Conservation (phyloP, 768 basidiomycete species). For the Psilocybe sp. region DNA sequence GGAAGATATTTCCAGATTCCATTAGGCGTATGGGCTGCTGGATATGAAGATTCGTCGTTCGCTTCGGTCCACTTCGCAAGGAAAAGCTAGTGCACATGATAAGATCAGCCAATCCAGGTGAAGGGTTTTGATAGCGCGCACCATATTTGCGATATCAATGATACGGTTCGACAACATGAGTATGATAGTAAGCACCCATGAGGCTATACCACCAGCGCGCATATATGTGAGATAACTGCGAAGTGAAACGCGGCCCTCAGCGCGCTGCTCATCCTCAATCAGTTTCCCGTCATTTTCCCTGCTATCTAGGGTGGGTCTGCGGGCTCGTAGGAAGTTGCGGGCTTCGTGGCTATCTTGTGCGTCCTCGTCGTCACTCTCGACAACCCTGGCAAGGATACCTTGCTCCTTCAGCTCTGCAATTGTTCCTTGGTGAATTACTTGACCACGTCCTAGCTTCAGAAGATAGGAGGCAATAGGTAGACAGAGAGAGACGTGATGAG, state of each 20-base stretch:
- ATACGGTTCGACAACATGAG: conserved; percentile 53
- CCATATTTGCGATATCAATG: conserved; percentile 59
- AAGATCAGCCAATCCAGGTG: too few relatives aligned
- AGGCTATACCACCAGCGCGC: conserved; percentile 52
- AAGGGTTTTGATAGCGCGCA: conserved; percentile 19
- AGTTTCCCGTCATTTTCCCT: conserved; percentile 42
- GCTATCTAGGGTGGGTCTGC: background rate
- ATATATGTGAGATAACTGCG: conserved; percentile 64
- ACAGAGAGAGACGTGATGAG: conserved; percentile 77
- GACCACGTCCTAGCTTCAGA: conserved; percentile 55
- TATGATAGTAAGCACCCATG: conserved; percentile 52
- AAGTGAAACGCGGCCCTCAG: conserved; percentile 62
- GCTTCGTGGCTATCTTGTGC: too few relatives aligned
- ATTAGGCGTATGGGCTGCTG: too few relatives aligned
- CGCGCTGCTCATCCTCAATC: conserved; percentile 58
- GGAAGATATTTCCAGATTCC: conserved; percentile 45
- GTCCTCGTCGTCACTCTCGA: conserved; percentile 42
- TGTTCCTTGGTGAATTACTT: conserved; percentile 46
- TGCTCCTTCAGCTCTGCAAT: conserved; percentile 43
- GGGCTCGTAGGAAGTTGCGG: too few relatives aligned
- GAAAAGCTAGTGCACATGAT: conserved; percentile 43
- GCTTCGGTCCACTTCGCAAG: conserved; percentile 70
- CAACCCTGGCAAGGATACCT: conserved; percentile 42
- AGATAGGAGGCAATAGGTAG: conserved; percentile 67
- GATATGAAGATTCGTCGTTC: conserved; percentile 33